Base-by-base conservation (phyloP, 2,329 filamentous ascomycete genomes). In the Calonectria hawksworthii region DNA sequence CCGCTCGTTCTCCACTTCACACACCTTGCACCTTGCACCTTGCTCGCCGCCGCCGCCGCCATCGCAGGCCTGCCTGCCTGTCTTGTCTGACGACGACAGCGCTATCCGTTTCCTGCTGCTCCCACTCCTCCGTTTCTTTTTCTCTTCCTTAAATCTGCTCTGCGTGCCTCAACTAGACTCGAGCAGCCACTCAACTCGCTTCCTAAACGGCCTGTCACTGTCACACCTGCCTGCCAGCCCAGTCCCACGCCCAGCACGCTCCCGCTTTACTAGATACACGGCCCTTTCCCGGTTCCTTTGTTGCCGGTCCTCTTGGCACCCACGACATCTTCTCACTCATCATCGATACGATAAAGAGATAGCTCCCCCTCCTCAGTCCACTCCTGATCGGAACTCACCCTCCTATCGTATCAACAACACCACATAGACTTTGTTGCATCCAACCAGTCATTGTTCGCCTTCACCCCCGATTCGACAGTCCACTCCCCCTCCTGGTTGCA, bases 321-420 rank as follows among this genome's bases (percentile, higher is more conserved):
- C 70, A 81, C 79, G 78, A 77, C 76, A 78, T 67, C 69, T 74
- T 77, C 51, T 77, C 78, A 81, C 78, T 75, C 78, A 81, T 77
- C 77, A 79, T 80, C 78, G 80, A 81, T 81, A 80, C 78, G 80
- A 81, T 81, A 80, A 81, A 81, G 76, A 75, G 75, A 74, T 67
- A 56, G 32, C 38, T 75, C 70, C 65, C 64, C 71, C 73, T 75
- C 76, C 76, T 79, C 54, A 66, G 50, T 67, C 63, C 72, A 72
- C 34, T 68, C 51, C 68, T 10, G 38, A 72, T 74, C 71, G 65
- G 63, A 56, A 72, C 75, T 79, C 64, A 75, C 75, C 77, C 77
- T 75, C 71, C 75, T 73, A 73, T 76, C 76, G 69, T 77, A 70
- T 75, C 74, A 76, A 73, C 75, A 77, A 65, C 69, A 47, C 61